Percentiles rank a stretch among this genome's conserved stretches.
These are phyloP conservation scores for Phaffomyces opuntiae DNA, from an alignment of 805 yeast species.

Conservation along the genomic window DNA sequence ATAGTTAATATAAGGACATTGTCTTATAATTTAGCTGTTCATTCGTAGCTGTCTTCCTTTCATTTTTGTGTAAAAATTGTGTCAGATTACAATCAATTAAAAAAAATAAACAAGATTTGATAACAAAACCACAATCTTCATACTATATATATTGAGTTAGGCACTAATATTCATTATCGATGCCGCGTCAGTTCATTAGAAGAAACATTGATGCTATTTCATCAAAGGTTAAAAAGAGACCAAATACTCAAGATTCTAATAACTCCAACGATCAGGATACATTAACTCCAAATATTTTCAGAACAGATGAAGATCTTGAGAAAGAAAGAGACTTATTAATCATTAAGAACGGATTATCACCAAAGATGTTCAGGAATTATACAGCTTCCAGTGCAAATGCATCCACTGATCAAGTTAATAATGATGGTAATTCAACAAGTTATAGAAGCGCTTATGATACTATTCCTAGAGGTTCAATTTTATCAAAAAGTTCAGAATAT, in stretches of 20 bases:
- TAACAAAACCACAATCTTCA: neutral
- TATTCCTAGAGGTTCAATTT: neutral
- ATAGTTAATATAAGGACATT: neutral
- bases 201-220: slow-evolving; percentile 16
- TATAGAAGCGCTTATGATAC: slow-evolving; percentile 9
- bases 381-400: neutral
- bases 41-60: too few species aligned
- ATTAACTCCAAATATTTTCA: neutral
- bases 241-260: neutral
- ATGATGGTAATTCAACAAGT: slow-evolving; percentile 2
- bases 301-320: neutral
- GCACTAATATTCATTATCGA: neutral
- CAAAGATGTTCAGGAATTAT: slow-evolving; percentile 1
- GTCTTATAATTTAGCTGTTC: too few species aligned
- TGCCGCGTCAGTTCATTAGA: slow-evolving; percentile 18
- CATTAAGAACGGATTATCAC: neutral
- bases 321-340: neutral
- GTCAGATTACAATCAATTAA: neutral
- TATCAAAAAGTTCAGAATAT: slow-evolving; percentile 2
- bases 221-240: slow-evolving; percentile 3
- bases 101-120: neutral
- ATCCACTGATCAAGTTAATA: neutral
- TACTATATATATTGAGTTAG: too few species aligned
- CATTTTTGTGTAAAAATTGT: neutral
- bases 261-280: neutral